phyloP scores from a whole-genome alignment of 2,329 filamentous ascomycete species.

The Colletotrichum musicola region DNA sequence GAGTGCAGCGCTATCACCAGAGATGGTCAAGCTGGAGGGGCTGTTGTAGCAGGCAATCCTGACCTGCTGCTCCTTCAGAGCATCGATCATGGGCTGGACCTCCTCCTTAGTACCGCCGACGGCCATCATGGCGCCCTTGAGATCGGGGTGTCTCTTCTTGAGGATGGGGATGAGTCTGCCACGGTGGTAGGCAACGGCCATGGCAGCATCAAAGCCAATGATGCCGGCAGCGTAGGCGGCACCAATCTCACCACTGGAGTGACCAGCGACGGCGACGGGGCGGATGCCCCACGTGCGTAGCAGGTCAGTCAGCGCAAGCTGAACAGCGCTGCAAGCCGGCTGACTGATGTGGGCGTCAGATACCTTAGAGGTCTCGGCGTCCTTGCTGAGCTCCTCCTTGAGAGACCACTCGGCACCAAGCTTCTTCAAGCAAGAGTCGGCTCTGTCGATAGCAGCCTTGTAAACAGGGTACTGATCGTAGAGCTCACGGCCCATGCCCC shows the following conservation, averaged over 20 bases:
- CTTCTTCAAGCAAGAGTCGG: conserved; percentile 48
- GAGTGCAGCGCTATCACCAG: conserved; percentile 42
- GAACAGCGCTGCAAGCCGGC: conserved; percentile 59
- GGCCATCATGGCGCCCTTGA: conserved; percentile 67
- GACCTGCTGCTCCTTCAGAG: conserved; percentile 46
- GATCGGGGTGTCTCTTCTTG: conserved; percentile 53
- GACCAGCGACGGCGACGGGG: conserved; percentile 56
- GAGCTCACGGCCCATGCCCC: conserved; percentile 41
- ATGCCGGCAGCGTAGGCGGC: conserved; percentile 58
- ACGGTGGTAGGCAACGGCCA: conserved; percentile 64
- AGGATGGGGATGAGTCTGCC: conserved; percentile 59
- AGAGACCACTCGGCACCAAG: conserved; percentile 54
- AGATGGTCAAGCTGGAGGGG: conserved; percentile 63
- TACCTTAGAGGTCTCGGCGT: conserved; percentile 50
- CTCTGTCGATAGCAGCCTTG: conserved; percentile 46
- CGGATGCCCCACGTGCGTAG: conserved; percentile 58
- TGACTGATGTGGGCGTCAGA: conserved; percentile 58
- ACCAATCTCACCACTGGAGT: conserved; percentile 63
- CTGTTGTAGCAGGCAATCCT: conserved; percentile 63
- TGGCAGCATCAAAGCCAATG: conserved; percentile 56
- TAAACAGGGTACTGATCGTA: conserved; percentile 52
- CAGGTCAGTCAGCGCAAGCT: conserved; percentile 60
- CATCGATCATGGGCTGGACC: conserved; percentile 59
- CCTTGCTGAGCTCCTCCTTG: conserved; percentile 52
- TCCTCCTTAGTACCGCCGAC: conserved; percentile 61